A percentile compares a stretch with the other conserved stretches of the same genome.
Evolutionary conservation across 1,284 basidiomycete species (phyloP).

Genomic region (Malassezia equina): DNA sequence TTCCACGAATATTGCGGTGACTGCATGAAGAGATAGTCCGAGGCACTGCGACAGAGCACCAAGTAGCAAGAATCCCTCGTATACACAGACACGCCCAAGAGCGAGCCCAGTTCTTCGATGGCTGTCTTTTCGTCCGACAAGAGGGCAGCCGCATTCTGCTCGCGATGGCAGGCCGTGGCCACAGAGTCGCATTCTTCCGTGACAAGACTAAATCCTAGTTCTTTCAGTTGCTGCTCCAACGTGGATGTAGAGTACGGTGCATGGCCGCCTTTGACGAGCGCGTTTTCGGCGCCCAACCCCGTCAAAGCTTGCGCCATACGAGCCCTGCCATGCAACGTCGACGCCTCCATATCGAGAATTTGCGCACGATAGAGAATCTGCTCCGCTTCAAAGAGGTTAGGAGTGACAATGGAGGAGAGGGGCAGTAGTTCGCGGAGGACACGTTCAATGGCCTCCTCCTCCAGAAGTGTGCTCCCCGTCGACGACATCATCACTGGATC

Average conservation of each 20-base stretch:
- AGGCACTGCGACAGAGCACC: neutral
- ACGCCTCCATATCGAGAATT: neutral
- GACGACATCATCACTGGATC: conserved; percentile 83
- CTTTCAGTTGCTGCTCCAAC: conserved; percentile 12
- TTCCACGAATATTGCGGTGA: conserved; percentile 20
- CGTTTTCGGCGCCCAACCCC: conserved; percentile 54
- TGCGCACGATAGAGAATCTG: conserved; percentile 54
- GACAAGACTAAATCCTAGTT: conserved; percentile 1
- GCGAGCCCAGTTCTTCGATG: neutral
- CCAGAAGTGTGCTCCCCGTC: conserved; percentile 70
- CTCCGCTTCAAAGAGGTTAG: conserved; percentile 71
- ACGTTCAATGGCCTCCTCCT: conserved; percentile 58
- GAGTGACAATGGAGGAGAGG: conserved; percentile 66
- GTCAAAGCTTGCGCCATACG: conserved; percentile 56
- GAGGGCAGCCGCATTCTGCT: neutral
- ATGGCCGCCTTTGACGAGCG: conserved; percentile 84
- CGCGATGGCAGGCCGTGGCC: neutral
- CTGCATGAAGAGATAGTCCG: conserved; percentile 53
- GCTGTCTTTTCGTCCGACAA: neutral
- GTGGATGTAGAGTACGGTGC: conserved; percentile 41
- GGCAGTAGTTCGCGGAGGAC: conserved; percentile 63
- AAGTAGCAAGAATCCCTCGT: neutral
- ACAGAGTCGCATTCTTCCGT: neutral
- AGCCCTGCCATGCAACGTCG: conserved; percentile 18
- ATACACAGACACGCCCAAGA: conserved; percentile 6